Percentiles rank a stretch among this genome's conserved stretches.
These are phyloP conservation scores for Malassezia sympodialis DNA, from an alignment of 1,284 basidiomycete genomes.

Conservation along the genomic window DNA sequence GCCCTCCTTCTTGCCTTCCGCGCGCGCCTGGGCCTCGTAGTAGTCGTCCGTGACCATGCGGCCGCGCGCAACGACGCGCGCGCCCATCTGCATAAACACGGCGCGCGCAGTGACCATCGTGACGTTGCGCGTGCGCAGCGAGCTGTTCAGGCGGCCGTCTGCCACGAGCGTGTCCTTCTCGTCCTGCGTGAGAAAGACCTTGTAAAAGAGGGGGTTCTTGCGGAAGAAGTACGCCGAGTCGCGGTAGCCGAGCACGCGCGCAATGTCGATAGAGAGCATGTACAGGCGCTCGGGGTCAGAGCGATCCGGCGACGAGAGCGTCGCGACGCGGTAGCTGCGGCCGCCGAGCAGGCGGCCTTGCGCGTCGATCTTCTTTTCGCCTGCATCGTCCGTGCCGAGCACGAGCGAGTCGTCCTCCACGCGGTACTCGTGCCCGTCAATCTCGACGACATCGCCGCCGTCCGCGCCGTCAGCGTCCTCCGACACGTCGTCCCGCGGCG, in stretches of 20 bases:
- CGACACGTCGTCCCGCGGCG: not conserved
- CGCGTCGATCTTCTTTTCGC: constrained; percentile 80
- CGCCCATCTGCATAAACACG: constrained; percentile 86
- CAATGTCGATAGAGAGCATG: constrained; percentile 93
- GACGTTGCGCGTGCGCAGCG: constrained; percentile 73
- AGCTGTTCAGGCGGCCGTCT: constrained; percentile 68
- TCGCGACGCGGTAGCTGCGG: constrained; percentile 74
- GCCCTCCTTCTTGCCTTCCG: constrained; percentile 46
- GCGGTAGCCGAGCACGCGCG: constrained; percentile 83
- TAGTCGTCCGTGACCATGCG: constrained; percentile 89
- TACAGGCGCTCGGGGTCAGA: constrained; percentile 70
- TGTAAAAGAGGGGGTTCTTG: constrained; percentile 75
- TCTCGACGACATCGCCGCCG: constrained; percentile 56
- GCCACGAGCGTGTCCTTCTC: constrained; percentile 88
- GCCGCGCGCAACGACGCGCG: constrained; percentile 76
- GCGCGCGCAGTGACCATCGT: constrained; percentile 86
- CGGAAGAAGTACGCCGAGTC: constrained; percentile 96
- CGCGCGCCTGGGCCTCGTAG: constrained; percentile 69
- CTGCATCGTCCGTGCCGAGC: constrained; percentile 71
- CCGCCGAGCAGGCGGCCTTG: constrained; percentile 75
- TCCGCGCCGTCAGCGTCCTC: constrained; percentile 21
- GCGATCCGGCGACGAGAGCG: constrained; percentile 70
- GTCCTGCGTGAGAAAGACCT: constrained; percentile 54
- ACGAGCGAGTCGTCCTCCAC: constrained; percentile 79
- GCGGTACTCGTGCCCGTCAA: constrained; percentile 65